These are phyloP conservation scores for Penicillium decumbens DNA, from an alignment of 2,329 filamentous ascomycete species.

Conservation along the genomic window DNA sequence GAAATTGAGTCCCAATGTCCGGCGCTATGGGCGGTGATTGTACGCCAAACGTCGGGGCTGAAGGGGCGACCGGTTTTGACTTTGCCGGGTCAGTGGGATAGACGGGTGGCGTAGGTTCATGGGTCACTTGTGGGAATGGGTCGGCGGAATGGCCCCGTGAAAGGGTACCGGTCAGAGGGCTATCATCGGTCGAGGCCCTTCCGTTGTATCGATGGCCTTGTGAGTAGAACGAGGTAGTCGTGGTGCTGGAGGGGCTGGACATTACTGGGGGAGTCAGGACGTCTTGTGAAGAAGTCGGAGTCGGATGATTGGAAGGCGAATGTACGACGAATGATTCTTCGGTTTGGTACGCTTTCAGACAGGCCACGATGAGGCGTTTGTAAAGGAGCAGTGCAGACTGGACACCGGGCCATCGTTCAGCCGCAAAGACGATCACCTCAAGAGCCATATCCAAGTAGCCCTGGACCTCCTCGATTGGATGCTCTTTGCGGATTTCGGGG, in stretches of 20 bases:
- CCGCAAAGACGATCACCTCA: conserved; percentile 72
- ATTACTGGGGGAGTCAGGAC: conserved; percentile 37
- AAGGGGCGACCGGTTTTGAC: conserved; percentile 10
- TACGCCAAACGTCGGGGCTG: conserved; percentile 14
- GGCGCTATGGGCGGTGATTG: conserved; percentile 14
- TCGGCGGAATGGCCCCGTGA: conserved; percentile 36
- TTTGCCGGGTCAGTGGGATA: conserved; percentile 20
- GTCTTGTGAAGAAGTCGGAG: conserved; percentile 39
- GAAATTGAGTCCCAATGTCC: conserved; percentile 18
- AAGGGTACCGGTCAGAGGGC: conserved; percentile 27
- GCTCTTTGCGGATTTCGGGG: conserved; percentile 68
- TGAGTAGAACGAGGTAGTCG: conserved; percentile 34
- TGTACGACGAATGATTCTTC: conserved; percentile 50
- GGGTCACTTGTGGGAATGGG: conserved; percentile 22
- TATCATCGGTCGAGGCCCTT: conserved; percentile 25
- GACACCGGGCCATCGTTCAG: conserved; percentile 87
- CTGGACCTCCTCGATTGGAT: conserved; percentile 71
- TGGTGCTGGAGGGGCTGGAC: conserved; percentile 40
- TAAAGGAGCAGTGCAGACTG: conserved; percentile 80
- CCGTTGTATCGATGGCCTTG: conserved; percentile 28
- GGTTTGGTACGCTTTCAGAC: conserved; percentile 78
- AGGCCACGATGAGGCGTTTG: conserved; percentile 76
- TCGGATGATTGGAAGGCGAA: conserved; percentile 44
- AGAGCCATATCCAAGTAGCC: conserved; percentile 68
- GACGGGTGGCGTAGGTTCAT: conserved; percentile 21